Evolutionary conservation across 768 basidiomycete genomes (phyloP).

Genomic region (Hypsizygus marmoreus): DNA sequence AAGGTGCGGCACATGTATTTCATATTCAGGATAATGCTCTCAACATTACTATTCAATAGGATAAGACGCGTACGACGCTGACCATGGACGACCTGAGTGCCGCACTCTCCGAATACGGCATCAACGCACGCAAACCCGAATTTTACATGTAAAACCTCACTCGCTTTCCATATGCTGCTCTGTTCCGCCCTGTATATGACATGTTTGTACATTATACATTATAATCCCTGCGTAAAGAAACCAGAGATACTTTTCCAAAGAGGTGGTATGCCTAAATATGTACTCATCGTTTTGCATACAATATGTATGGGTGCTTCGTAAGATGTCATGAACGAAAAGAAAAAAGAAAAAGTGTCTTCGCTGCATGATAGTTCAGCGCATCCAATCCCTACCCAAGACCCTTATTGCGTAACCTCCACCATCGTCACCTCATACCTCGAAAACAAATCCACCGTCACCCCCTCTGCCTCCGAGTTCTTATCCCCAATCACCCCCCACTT

Average conservation of each 20-base stretch:
- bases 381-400: too few relatives aligned
- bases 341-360: too few relatives aligned
- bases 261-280: too few relatives aligned
- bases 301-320: too few relatives aligned
- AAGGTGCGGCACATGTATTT: slow-evolving; percentile 48
- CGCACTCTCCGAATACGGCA: slow-evolving; percentile 94
- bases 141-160: slow-evolving; percentile 69
- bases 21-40: slow-evolving; percentile 1
- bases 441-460: too few relatives aligned
- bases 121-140: slow-evolving; percentile 91
- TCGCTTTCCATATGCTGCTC: neutral
- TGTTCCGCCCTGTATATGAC: neutral
- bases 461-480: too few relatives aligned
- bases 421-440: neutral
- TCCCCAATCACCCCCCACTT: slow-evolving; percentile 50
- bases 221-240: neutral
- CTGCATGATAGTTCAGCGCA: too few relatives aligned
- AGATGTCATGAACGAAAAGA: too few relatives aligned
- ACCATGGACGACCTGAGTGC: slow-evolving; percentile 97
- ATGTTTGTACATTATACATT: neutral
- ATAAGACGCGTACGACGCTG: slow-evolving; percentile 89
- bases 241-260: too few relatives aligned
- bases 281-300: too few relatives aligned
- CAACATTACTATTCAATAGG: slow-evolving; percentile 41
- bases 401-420: neutral